Evolutionary conservation across 208 protist genomes (phyloP), one percentile per base, ranked within the genome.

Genomic region (Leishmania gerbilli): DNA sequence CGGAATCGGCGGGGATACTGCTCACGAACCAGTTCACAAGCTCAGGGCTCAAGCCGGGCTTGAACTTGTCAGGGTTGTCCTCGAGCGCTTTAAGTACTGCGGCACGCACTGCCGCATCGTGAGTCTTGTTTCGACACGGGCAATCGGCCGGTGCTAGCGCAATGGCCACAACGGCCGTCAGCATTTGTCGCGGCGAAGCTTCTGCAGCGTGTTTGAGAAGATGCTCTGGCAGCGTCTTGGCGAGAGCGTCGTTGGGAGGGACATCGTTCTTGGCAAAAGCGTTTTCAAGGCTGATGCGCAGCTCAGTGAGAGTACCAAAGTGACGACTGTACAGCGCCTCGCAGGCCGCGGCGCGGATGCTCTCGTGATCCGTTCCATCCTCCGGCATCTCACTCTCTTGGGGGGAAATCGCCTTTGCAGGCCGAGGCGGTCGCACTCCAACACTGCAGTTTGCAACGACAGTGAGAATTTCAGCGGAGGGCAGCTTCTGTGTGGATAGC

Each of bases 361-460:
- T 83, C 31, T 90, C 85, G 17, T 42, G 65, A 56, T 80, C 75
- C 49, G 86, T 80, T 27, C 24, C 80, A 60, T 69, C 65, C 56
- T 83, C 71, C 31, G 40, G 47, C 49, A 49, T 71, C 45, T 68
- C 67, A 65, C 40, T 37, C 64, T 67, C 83, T 7, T 24, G 40
- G n/a, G 56, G 27, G 21, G 72, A 68, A 13, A 15, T 40, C 9
- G 77, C 80, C 15, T 77, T 71, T 9, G 74, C 45, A n/a, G 83
- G 79, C 42, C 91, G 90, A 42, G 87, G 80, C 37, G 86, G 90
- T 37, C 90, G 88, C 64, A 88, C 87, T n/a, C 91, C 91, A n/a
- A 94, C 78, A 64, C 68, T 78, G 74, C 87, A 90, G 72, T 92
- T 89, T 45, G 88, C 85, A 64, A 91, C 15, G 8, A 60, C 47